Conservation (phyloP, 192 early-diverging fungal species). For the Cetraspora pellucida region DNA sequence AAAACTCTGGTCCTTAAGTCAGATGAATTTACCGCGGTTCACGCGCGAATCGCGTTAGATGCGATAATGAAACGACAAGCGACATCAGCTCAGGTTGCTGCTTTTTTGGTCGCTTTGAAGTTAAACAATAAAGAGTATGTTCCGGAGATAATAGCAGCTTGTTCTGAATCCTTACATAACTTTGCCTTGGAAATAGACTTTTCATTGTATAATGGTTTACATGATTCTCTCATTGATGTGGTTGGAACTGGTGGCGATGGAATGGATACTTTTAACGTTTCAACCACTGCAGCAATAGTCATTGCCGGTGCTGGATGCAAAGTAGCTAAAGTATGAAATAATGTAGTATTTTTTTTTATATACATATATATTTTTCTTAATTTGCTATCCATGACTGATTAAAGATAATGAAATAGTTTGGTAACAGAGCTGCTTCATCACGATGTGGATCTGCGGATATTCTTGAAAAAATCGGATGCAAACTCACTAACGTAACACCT, state of each 20-base stretch:
- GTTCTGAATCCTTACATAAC: slow-evolving; percentile 72
- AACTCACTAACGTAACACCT: slow-evolving; percentile 66
- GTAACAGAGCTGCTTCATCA: slow-evolving; percentile 90
- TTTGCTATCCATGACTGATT: not conserved
- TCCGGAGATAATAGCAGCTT: slow-evolving; percentile 77
- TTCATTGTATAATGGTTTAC: slow-evolving; percentile 44
- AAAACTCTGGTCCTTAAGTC: slow-evolving; percentile 70
- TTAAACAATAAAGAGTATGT: slow-evolving; percentile 70
- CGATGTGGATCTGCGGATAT: slow-evolving; percentile 92
- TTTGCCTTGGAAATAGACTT: slow-evolving; percentile 65
- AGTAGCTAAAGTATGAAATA: slow-evolving; percentile 81
- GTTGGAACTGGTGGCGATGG: slow-evolving; percentile 99
- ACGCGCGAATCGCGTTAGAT: slow-evolving; percentile 61
- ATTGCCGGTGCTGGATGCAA: slow-evolving; percentile 87
- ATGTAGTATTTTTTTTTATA: not conserved
- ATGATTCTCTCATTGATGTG: slow-evolving; percentile 76
- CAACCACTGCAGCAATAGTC: slow-evolving; percentile 88
- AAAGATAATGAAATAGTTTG: slow-evolving; percentile 63
- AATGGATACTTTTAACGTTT: slow-evolving; percentile 96
- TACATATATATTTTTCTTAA: not conserved
- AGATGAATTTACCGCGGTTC: slow-evolving; percentile 55
- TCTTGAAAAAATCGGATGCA: slow-evolving; percentile 82
- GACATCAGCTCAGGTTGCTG: slow-evolving; percentile 83
- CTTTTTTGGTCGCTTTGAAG: slow-evolving; percentile 81
- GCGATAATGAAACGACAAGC: slow-evolving; percentile 80